Evolutionary conservation across 2,329 filamentous ascomycete genomes (phyloP), one percentile per base, ranked within the genome.

Genomic region (Hymenoscyphus repandus): DNA sequence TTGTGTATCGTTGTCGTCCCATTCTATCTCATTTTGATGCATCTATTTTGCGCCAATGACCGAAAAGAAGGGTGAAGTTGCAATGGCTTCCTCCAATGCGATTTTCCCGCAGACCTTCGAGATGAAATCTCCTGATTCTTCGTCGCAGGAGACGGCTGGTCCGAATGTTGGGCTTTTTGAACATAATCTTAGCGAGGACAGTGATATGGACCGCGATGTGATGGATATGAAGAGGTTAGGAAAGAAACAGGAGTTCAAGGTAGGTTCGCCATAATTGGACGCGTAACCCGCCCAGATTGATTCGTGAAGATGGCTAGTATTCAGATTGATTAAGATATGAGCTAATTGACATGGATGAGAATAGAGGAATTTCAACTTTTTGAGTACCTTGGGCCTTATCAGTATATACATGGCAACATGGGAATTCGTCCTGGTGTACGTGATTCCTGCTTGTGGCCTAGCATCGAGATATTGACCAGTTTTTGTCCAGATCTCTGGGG

Each of bases 321-420:
- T 27, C 22, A 7, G 7, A 4, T 27, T 27, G 4, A 27, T 27
- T 4, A 7, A 4, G 22, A 27, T 7, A 27, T 27, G 22, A 27
- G 22, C 22, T 27, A 27, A 27, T 27, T 4, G 22, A 4, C 4
- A 4, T 6, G 12, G 5, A 33, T 38, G 62, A 60, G 69, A 45
- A 71, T n/a, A 45, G n/a, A 7, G 43, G n/a, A 45, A 69, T 53
- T 74, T 72, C 55, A 64, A 66, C 30, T 69, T 74, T 45, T 61
- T 70, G 0, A 69, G 67, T n/a, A 70, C 70, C 5, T 60, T 74
- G 17, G 70, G 70, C 1, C 74, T 74, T 53, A 68, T 69, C 1
- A 68, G 66, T 15, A 70, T 72, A 38, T 63, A 72, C 42, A 71
- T 72, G 62, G 66, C 68, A 32, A 73, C 71, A 4, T 74, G 71